Evolutionary conservation across 257 asterid genomes (phyloP), one percentile per base, ranked within the genome.

Genomic region (Nicotiana benthamiana): DNA sequence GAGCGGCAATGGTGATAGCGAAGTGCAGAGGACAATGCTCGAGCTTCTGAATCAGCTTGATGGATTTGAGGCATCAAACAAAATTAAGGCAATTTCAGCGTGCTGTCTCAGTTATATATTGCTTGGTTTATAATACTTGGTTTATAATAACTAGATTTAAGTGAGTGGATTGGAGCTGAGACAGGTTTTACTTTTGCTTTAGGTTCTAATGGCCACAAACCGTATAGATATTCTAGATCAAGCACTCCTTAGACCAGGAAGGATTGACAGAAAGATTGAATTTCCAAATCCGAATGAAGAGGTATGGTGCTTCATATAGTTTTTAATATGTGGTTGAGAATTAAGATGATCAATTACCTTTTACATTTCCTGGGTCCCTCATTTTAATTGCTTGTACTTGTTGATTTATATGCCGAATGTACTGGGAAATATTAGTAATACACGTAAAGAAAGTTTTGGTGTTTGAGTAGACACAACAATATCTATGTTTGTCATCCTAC

Each of bases 201-300:
- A 92, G 97, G 98, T 93, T 32, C 83, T 92, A 86, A 93, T 93
- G 98, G 98, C 98, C 48, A 93, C 98, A 79, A 93, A 93, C 84
- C 88, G 96, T 66, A 92, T 93, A 82, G 98, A 92, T 85, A 92
- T 93, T 84, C 87, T 92, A 82, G 98, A 93, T 85, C 96, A 92
- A 48, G 98, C 97, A 46, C 97, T 93, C 81, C 97, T 93, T 61
- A 90, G 97, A 84, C 97, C 96, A 57, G 98, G 98, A 81, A 89
- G 98, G 84, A 93, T 93, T 72, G 96, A 93, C 84, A 85, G 97
- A 86, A 93, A 93, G 84, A 93, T 93, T 75, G 97, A 93, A 80
- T 93, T 93, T 84, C 98, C 98, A 26, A 93, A 92, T 88, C 98
- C 97, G 72, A 93, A 91, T 77, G 98, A 83, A 87, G 98, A 91